phyloP scores from a whole-genome alignment of 2,329 filamentous ascomycete species.

The Microascus cirrosus region DNA sequence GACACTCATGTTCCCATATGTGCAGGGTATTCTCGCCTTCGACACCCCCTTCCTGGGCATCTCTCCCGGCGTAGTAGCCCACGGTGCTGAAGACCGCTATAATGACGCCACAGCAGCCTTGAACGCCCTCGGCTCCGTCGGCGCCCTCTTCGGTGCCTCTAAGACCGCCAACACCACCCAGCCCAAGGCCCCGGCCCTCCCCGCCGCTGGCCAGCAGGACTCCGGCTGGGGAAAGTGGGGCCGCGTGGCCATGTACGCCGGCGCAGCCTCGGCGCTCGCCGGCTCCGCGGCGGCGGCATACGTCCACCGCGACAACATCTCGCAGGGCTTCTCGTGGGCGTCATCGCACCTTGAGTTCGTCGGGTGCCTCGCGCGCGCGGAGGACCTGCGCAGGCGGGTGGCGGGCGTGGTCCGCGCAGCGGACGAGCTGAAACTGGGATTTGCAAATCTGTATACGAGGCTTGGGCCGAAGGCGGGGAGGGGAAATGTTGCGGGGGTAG shows the following conservation, averaged over 20 bases:
- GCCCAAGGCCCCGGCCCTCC: slow-evolving; percentile 15
- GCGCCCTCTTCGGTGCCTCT: slow-evolving; percentile 14
- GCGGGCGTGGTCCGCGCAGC: slow-evolving; percentile 54
- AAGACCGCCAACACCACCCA: slow-evolving; percentile 9
- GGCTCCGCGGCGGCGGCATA: slow-evolving; percentile 80
- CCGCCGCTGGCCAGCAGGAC: slow-evolving; percentile 12
- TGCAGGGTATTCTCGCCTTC: slow-evolving; percentile 83
- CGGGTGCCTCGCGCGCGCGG: slow-evolving; percentile 72
- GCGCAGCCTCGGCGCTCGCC: slow-evolving; percentile 70
- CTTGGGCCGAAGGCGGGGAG: slow-evolving; percentile 58
- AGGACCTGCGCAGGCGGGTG: slow-evolving; percentile 69
- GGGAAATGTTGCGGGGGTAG: slow-evolving; percentile 32
- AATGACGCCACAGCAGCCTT: slow-evolving; percentile 62
- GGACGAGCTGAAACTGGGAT: slow-evolving; percentile 58
- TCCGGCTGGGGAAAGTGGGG: slow-evolving; percentile 68
- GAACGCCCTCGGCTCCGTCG: slow-evolving; percentile 53
- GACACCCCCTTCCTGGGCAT: slow-evolving; percentile 88
- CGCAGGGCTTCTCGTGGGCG: slow-evolving; percentile 68
- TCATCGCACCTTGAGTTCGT: slow-evolving; percentile 90
- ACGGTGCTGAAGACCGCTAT: slow-evolving; percentile 79
- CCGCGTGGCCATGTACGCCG: slow-evolving; percentile 74
- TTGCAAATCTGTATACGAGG: slow-evolving; percentile 77
- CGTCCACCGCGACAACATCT: slow-evolving; percentile 70
- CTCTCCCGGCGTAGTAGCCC: slow-evolving; percentile 70
- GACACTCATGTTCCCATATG: slow-evolving; percentile 81